Evolutionary conservation across 2,329 filamentous ascomycete species (phyloP).

Genomic region (Phialophora tarda): DNA sequence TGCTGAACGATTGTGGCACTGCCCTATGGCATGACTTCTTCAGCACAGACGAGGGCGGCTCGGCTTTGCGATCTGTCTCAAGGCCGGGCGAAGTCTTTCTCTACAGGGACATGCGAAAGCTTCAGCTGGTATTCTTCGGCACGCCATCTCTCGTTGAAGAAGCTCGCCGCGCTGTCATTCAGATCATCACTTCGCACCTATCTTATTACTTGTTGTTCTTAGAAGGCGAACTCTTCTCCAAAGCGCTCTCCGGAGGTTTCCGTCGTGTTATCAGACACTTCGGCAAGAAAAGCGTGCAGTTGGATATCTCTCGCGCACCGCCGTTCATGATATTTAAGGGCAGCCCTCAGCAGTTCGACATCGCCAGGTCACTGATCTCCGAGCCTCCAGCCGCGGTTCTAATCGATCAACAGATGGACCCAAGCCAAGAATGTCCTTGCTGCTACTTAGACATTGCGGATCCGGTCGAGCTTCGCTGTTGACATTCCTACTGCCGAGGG

Average conservation of each 20-base stretch:
- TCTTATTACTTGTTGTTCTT: conserved; percentile 11
- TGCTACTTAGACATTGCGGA: conserved; percentile 11
- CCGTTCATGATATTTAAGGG: conserved; percentile 4
- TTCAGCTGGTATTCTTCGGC: conserved; percentile 19
- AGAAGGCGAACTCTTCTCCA: conserved; percentile 9
- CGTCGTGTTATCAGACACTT: conserved; percentile 10
- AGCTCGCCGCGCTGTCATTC: conserved; percentile 12
- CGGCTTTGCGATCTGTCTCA: conserved; percentile 9
- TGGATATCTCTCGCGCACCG: conserved; percentile 1
- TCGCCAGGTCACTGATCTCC: conserved; percentile 1
- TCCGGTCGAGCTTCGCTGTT: conserved; percentile 20
- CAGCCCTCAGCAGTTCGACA: background rate
- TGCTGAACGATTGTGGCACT: conserved; percentile 15
- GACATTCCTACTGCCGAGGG: conserved; percentile 22
- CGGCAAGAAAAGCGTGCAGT: conserved; percentile 16
- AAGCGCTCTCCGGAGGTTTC: conserved; percentile 17
- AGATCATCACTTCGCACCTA: background rate
- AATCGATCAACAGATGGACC: background rate
- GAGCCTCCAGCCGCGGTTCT: background rate
- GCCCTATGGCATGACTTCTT: conserved; percentile 28
- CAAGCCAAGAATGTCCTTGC: conserved; percentile 14
- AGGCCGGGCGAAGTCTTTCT: conserved; percentile 17
- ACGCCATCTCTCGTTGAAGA: conserved; percentile 3
- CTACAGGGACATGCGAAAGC: conserved; percentile 17
- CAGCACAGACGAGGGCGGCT: conserved; percentile 14